Evolutionary conservation across 768 basidiomycete genomes (phyloP), one percentile per base, ranked within the genome.

Genomic region (Dentipellis sp.): DNA sequence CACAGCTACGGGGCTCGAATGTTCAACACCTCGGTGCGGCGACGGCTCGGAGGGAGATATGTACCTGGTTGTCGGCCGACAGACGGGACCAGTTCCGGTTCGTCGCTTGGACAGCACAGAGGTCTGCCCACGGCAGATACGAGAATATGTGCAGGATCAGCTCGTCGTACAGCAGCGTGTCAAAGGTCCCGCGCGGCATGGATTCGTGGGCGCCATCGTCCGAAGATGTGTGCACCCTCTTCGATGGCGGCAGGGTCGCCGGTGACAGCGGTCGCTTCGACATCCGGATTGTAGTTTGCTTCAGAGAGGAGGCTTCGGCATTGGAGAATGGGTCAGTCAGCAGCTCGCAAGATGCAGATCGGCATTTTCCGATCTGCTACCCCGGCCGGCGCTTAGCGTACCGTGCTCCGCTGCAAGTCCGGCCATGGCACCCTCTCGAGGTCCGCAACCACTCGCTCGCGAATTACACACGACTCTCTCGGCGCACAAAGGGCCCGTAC

Each of bases 401-500:
- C 42, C 16, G 8, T 14, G 8, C 16, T 50, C 48, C 22, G 48
- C 23, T 49, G 11, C 23, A 23, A 17, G 16, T 12, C 48, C 12
- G 29, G 50, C 42, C 57, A 71, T 71, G 70, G 68, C 68, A 22
- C 66, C 71, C 17, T 68, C 70, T 16, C 69, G 67, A 57, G 70
- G 68, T 21, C 72, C 75, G 22, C 73, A 74, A 56, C 69, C 77
- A 3, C 73, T 86, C 12, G 72, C 86, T 34, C 78, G 88, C 19
- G 75, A 69, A 50, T 72, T 89, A 0, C 84, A 91, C 71, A 70
- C 70, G n/a, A 78, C 79, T 10, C 79, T 92, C 47, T 65, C 71
- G 8, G 75, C 66, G 53, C 91, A 92, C 69, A 85, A 86, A 58
- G 97, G 94, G 0, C 78, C 94, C 0, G 88, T 97, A 0, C 90